Conservation (phyloP, 768 basidiomycete species). For the Podaxis sp. region DNA sequence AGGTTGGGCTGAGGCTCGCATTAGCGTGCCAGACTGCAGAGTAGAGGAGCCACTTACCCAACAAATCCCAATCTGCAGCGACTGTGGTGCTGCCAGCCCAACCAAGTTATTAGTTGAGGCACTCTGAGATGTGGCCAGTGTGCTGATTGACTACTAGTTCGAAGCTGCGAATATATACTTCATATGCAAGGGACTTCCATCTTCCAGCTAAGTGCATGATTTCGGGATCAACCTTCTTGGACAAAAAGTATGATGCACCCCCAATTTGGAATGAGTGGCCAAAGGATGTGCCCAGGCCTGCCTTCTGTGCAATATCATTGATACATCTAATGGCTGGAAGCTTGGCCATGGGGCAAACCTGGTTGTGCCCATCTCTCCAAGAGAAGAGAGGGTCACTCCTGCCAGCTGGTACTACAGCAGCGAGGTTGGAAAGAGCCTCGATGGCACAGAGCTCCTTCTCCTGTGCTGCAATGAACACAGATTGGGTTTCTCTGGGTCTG, state of each 20-base stretch:
- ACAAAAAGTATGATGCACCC: slow-evolving; percentile 34
- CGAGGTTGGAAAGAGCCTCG: slow-evolving; percentile 29
- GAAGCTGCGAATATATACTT: slow-evolving; percentile 35
- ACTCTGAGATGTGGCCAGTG: too few relatives aligned
- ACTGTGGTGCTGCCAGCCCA: too few relatives aligned
- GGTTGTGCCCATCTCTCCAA: slow-evolving; percentile 27
- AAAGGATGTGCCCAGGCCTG: slow-evolving; percentile 31
- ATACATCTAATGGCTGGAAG: slow-evolving; percentile 23
- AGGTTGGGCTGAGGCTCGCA: too few relatives aligned
- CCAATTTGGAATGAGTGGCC: slow-evolving; percentile 45
- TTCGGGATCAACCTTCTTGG: slow-evolving; percentile 30
- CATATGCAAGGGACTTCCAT: slow-evolving; percentile 40
- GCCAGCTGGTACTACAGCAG: slow-evolving; percentile 23
- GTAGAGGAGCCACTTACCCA: too few relatives aligned
- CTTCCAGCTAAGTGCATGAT: slow-evolving; percentile 31
- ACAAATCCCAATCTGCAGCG: too few relatives aligned
- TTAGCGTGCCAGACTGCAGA: too few relatives aligned
- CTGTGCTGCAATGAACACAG: slow-evolving; percentile 22
- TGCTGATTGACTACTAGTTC: slow-evolving; percentile 17
- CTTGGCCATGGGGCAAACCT: slow-evolving; percentile 28
- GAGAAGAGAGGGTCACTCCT: slow-evolving; percentile 33
- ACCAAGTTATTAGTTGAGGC: too few relatives aligned
- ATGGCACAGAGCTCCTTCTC: slow-evolving; percentile 27
- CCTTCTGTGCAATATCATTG: slow-evolving; percentile 25
- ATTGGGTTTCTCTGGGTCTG: slow-evolving; percentile 28